Conservation (phyloP, 805 yeast species). For the Monosporozyma siamensis region DNA sequence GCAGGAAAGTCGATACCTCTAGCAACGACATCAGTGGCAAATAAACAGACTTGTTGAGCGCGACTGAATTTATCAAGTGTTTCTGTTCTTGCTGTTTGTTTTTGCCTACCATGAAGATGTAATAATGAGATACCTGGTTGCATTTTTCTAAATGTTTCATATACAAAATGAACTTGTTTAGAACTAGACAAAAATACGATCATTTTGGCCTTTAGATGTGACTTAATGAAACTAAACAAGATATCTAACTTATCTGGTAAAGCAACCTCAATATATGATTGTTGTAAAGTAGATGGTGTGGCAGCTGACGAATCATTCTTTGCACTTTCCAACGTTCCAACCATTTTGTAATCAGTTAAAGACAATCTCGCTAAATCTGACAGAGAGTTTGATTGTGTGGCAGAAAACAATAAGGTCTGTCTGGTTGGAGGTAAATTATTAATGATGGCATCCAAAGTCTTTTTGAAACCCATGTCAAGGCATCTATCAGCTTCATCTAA, state of each 20-base stretch:
- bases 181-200: conserved; percentile 80
- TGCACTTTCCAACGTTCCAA: conserved; percentile 42
- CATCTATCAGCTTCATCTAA: conserved; percentile 91
- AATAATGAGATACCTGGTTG: conserved; percentile 87
- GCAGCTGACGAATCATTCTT: conserved; percentile 54
- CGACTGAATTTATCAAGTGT: conserved; percentile 69
- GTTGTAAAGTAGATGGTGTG: conserved; percentile 81
- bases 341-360: conserved; percentile 33
- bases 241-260: conserved; percentile 77
- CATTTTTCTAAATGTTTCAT: conserved; percentile 74
- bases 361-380: conserved; percentile 72
- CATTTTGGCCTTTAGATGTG: conserved; percentile 72
- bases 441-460: conserved; percentile 71
- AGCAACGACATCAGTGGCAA: conserved; percentile 88
- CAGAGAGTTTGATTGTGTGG: conserved; percentile 80
- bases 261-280: conserved; percentile 63
- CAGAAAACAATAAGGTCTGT: conserved; percentile 79
- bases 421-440: conserved; percentile 69
- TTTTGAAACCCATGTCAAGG: conserved; percentile 86
- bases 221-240: conserved; percentile 75
- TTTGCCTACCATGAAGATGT: conserved; percentile 83
- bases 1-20: conserved; percentile 90
- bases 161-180: conserved; percentile 83
- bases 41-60: conserved; percentile 70
- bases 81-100: conserved; percentile 81